These are phyloP conservation scores for Nakazawaea anatomiae DNA, from an alignment of 805 yeast species.

Conservation along the genomic window DNA sequence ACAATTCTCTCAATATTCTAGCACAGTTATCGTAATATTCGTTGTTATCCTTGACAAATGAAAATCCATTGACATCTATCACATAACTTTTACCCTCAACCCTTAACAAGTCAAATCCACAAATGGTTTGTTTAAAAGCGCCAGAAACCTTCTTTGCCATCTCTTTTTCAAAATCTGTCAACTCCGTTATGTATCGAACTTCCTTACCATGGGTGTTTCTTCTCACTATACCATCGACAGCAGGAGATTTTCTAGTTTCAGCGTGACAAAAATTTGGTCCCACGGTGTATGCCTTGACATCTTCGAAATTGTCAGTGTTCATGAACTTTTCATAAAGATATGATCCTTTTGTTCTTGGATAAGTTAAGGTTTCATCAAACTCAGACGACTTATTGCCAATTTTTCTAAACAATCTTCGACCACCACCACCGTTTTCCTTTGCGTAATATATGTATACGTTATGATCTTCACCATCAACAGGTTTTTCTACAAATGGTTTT, in stretches of 20 bases:
- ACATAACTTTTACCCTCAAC: conserved; percentile 87
- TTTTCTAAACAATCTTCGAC: conserved; percentile 86
- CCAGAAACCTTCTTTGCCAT: conserved; percentile 77
- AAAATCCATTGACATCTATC: conserved; percentile 96
- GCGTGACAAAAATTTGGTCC: conserved; percentile 93
- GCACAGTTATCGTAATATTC: conserved; percentile 84
- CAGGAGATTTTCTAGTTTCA: conserved; percentile 97
- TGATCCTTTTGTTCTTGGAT: conserved; percentile 86
- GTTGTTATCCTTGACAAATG: conserved; percentile 90
- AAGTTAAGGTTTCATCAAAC: conserved; percentile 72
- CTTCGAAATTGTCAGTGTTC: conserved; percentile 98
- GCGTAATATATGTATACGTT: conserved; percentile 91
- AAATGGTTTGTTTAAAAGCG: conserved; percentile 85
- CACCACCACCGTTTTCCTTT: conserved; percentile 92
- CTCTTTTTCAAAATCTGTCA: conserved; percentile 64
- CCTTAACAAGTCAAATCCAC: conserved; percentile 93
- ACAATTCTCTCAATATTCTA: conserved; percentile 66
- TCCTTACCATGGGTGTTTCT: conserved; percentile 98
- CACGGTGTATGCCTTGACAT: conserved; percentile 97
- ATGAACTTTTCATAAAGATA: conserved; percentile 90
- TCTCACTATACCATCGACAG: conserved; percentile 97
- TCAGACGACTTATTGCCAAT: conserved; percentile 97
- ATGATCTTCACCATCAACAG: conserved; percentile 98
- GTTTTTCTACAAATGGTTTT: conserved; percentile 97
- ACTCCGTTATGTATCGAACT: conserved; percentile 79